phyloP scores from a whole-genome alignment of 2,329 filamentous ascomycete species.

The Lachnellula suecica region DNA sequence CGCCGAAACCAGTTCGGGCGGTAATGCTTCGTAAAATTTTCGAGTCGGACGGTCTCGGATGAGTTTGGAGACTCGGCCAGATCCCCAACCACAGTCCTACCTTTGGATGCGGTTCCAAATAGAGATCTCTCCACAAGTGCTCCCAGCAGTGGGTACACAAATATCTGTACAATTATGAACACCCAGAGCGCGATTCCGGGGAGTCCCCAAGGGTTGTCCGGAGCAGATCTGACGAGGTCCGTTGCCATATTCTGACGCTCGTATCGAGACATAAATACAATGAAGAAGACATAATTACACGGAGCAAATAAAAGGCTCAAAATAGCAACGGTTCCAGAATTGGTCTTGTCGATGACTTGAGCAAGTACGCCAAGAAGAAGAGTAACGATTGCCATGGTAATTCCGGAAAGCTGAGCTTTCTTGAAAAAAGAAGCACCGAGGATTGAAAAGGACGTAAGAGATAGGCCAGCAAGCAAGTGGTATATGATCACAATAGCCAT shows the following conservation, averaged over 20 bases:
- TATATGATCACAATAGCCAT: constrained; percentile 68
- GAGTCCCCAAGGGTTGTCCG: constrained; percentile 64
- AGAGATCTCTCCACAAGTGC: constrained; percentile 71
- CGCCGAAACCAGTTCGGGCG: constrained; percentile 61
- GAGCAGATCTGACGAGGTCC: constrained; percentile 61
- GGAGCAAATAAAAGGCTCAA: constrained; percentile 79
- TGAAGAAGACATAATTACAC: constrained; percentile 84
- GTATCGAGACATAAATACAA: constrained; percentile 73
- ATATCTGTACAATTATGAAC: constrained; percentile 73
- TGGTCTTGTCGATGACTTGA: constrained; percentile 65
- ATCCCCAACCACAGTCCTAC: constrained; percentile 50
- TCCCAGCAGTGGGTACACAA: constrained; percentile 75
- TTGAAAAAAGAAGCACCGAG: constrained; percentile 82
- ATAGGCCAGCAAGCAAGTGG: constrained; percentile 73
- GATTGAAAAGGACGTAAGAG: constrained; percentile 77
- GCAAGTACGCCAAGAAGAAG: constrained; percentile 79
- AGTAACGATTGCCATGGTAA: constrained; percentile 70
- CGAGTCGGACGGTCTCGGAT: constrained; percentile 62
- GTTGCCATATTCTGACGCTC: constrained; percentile 61
- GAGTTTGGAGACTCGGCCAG: constrained; percentile 3
- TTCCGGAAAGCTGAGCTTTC: constrained; percentile 84
- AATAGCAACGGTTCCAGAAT: constrained; percentile 62
- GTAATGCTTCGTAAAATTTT: constrained; percentile 78
- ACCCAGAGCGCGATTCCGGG: constrained; percentile 77
- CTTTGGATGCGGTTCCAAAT: constrained; percentile 71